Conservation (phyloP, 2,329 filamentous ascomycete genomes). For the Hypoxylon sp. region DNA sequence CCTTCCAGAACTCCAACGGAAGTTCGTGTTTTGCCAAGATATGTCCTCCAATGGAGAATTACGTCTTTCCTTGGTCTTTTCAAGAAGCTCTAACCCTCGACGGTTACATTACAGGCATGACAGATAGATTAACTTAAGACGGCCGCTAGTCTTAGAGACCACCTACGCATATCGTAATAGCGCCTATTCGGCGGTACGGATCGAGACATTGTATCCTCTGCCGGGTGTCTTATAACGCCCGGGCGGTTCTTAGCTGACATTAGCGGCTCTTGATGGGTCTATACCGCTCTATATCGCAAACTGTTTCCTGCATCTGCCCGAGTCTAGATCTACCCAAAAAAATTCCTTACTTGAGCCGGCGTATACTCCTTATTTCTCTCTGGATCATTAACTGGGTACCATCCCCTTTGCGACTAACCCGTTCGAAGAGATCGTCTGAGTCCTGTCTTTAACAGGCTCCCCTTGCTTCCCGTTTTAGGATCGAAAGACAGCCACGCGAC, state of each 20-base stretch:
- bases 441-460: slow-evolving; percentile 11
- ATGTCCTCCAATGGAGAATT: background rate
- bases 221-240: slow-evolving; percentile 22
- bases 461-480: slow-evolving; percentile 1
- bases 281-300: slow-evolving; percentile 18
- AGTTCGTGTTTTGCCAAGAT: slow-evolving; percentile 6
- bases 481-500: slow-evolving; percentile 29
- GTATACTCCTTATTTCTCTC: slow-evolving; percentile 22
- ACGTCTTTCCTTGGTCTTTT: background rate
- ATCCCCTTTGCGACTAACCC: slow-evolving; percentile 13
- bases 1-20: slow-evolving; percentile 16
- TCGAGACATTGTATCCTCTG: slow-evolving; percentile 9
- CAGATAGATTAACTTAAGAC: slow-evolving; percentile 22
- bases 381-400: background rate
- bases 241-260: slow-evolving; percentile 6
- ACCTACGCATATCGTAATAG: slow-evolving; percentile 20
- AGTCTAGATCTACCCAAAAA: slow-evolving; percentile 39
- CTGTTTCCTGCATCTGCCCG: slow-evolving; percentile 35
- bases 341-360: slow-evolving; percentile 6
- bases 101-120: slow-evolving; percentile 21
- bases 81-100: slow-evolving; percentile 6
- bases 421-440: slow-evolving; percentile 16
- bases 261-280: slow-evolving; percentile 26
- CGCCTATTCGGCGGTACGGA: slow-evolving; percentile 27
- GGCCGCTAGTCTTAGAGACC: slow-evolving; percentile 14